phyloP scores from a whole-genome alignment of 441 rosid species.

The Erysimum pusillum region DNA sequence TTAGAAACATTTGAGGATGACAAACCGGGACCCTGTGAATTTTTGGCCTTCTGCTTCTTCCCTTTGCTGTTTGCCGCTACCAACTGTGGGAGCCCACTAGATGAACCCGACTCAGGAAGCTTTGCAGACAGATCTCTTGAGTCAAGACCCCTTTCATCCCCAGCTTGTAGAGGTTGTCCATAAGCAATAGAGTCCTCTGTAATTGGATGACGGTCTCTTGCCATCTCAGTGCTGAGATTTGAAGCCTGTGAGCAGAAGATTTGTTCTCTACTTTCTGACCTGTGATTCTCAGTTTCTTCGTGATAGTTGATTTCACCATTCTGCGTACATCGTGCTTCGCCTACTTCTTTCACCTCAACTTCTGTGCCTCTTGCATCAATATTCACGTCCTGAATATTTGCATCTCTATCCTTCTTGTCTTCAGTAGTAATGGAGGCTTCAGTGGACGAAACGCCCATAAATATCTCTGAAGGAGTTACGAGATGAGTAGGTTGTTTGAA shows the following conservation, averaged over 20 bases:
- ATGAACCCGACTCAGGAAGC: conserved; percentile 56
- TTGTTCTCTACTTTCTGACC: conserved; percentile 62
- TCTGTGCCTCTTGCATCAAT: conserved; percentile 54
- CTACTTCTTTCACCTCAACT: conserved; percentile 73
- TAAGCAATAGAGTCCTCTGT: conserved; percentile 49
- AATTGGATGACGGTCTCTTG: conserved; percentile 59
- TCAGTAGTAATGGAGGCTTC: conserved; percentile 57
- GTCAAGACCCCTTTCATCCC: conserved; percentile 56
- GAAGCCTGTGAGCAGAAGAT: conserved; percentile 78
- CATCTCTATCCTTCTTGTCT: conserved; percentile 57
- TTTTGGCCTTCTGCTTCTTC: conserved; percentile 73
- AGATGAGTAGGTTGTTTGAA: conserved; percentile 90
- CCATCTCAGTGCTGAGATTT: conserved; percentile 70
- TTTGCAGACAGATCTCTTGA: conserved; percentile 54
- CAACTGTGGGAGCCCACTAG: conserved; percentile 48
- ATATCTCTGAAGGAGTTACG: conserved; percentile 85
- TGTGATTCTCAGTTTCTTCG: conserved; percentile 51
- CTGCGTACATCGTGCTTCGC: conserved; percentile 55
- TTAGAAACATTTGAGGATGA: conserved; percentile 65
- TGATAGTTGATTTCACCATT: conserved; percentile 57
- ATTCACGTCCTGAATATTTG: conserved; percentile 60
- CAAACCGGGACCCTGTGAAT: conserved; percentile 58
- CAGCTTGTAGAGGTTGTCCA: conserved; percentile 50
- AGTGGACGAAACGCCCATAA: conserved; percentile 66
- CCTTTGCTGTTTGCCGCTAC: conserved; percentile 60